Evolutionary conservation across 352 stramenopile genomes (phyloP).

Genomic region (Phytopythium helicoides): DNA sequence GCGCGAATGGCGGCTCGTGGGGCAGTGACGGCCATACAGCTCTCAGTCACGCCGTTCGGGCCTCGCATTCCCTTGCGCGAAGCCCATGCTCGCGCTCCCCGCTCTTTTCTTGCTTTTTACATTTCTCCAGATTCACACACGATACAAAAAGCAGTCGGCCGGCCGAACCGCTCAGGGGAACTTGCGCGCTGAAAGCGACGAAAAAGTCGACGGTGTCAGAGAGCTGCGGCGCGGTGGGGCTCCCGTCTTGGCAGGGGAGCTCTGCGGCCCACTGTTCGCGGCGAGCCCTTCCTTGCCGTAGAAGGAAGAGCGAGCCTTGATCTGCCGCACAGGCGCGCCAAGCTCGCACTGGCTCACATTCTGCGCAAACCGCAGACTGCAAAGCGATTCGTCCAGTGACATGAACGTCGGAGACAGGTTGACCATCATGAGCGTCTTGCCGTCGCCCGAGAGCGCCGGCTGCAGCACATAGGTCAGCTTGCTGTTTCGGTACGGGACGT

Average conservation of each 20-base stretch:
- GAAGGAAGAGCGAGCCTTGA: slow-evolving; percentile 51
- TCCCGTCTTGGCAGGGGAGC: slow-evolving; percentile 20
- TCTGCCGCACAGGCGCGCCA: slow-evolving; percentile 90
- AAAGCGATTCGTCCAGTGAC: slow-evolving; percentile 97
- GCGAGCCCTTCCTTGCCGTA: slow-evolving; percentile 8
- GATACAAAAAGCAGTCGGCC: neutral
- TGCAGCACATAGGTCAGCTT: slow-evolving; percentile 99
- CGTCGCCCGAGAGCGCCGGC: slow-evolving; percentile 97
- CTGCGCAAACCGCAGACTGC: slow-evolving; percentile 97
- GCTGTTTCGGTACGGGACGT: slow-evolving; percentile 98
- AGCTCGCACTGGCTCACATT: slow-evolving; percentile 98
- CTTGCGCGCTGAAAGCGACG: slow-evolving; percentile 8
- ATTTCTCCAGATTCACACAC: slow-evolving; percentile 3
- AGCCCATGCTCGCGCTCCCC: neutral
- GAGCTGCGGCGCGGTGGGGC: slow-evolving; percentile 26
- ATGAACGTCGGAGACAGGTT: slow-evolving; percentile 96
- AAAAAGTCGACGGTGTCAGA: slow-evolving; percentile 23
- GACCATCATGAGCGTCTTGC: slow-evolving; percentile 99
- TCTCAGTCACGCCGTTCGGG: neutral
- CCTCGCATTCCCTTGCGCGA: slow-evolving; percentile 7
- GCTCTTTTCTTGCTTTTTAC: slow-evolving; percentile 6
- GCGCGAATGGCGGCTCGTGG: no score
- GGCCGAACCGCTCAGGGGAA: slow-evolving; percentile 4
- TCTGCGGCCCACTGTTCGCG: slow-evolving; percentile 8
- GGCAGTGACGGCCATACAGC: no score